Conservation (phyloP, 1,284 basidiomycete genomes). For the Malassezia nana region DNA sequence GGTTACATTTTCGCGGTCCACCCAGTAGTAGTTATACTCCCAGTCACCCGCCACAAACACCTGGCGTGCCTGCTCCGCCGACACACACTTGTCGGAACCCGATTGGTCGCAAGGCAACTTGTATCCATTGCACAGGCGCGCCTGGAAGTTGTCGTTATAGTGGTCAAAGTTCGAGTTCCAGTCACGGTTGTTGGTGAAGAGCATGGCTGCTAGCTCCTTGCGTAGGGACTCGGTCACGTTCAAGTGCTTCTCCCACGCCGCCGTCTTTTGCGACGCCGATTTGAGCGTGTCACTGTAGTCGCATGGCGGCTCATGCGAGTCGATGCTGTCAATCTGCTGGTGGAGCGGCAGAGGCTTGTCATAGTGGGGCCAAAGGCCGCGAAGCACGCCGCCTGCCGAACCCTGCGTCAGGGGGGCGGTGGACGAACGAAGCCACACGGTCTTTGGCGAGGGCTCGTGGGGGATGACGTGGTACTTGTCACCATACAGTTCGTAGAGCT, state of each 20-base stretch:
- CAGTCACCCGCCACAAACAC: constrained; percentile 13
- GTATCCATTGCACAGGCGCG: constrained; percentile 14
- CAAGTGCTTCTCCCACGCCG: constrained; percentile 7
- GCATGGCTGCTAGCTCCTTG: constrained; percentile 5
- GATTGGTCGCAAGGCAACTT: constrained; percentile 3
- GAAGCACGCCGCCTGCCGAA: constrained; percentile 9
- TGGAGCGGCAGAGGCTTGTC: not conserved
- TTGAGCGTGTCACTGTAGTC: not conserved
- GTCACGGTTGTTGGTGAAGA: constrained; percentile 9
- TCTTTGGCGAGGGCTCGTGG: not conserved
- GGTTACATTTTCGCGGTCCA: constrained; percentile 9
- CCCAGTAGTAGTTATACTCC: constrained; percentile 16
- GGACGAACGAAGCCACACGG: constrained; percentile 6
- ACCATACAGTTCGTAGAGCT: constrained; percentile 6
- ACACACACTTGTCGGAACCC: constrained; percentile 1
- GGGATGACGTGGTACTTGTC: constrained; percentile 9
- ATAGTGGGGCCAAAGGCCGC: constrained; percentile 6
- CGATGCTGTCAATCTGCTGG: constrained; percentile 3
- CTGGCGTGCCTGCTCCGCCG: not conserved
- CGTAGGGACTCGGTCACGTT: not conserved
- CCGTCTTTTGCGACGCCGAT: not conserved
- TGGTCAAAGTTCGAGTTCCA: constrained; percentile 12
- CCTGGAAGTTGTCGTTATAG: constrained; percentile 16
- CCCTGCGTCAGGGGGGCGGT: constrained; percentile 8
- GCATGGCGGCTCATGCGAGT: constrained; percentile 9